Evolutionary conservation across 2,329 filamentous ascomycete species (phyloP).

Genomic region (Amauroascus verrucosus): DNA sequence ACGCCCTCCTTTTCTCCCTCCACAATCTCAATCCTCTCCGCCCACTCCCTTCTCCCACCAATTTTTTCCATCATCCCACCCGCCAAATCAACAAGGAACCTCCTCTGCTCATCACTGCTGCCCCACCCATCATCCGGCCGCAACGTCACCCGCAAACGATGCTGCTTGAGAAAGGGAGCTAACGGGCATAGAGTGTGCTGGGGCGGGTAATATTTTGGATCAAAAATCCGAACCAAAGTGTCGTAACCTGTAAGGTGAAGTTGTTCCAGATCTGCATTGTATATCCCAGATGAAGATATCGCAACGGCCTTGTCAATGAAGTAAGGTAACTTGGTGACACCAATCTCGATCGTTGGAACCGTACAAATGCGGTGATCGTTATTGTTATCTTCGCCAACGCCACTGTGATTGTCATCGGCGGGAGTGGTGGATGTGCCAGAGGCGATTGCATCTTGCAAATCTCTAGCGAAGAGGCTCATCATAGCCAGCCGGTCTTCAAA

Average conservation of each 20-base stretch:
- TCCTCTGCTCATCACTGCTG: conserved; percentile 29
- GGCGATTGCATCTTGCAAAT: conserved; percentile 23
- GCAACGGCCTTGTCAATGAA: conserved; percentile 40
- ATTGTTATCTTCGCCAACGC: background rate
- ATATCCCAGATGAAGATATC: conserved; percentile 31
- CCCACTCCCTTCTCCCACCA: conserved; percentile 36
- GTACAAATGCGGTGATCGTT: background rate
- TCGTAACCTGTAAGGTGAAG: conserved; percentile 42
- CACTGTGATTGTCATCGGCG: background rate
- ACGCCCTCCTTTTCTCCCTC: conserved; percentile 30
- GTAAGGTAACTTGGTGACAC: conserved; percentile 40
- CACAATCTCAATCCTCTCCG: conserved; percentile 33
- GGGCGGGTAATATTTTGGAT: conserved; percentile 41
- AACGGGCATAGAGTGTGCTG: conserved; percentile 35
- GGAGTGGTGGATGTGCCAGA: background rate
- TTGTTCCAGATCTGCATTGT: conserved; percentile 32
- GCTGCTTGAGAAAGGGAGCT: conserved; percentile 33
- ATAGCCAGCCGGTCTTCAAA: conserved; percentile 42
- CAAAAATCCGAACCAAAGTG: conserved; percentile 40
- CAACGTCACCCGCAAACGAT: conserved; percentile 37
- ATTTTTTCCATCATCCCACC: conserved; percentile 29
- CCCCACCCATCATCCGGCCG: conserved; percentile 35
- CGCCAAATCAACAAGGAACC: conserved; percentile 30
- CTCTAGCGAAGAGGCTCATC: conserved; percentile 40
- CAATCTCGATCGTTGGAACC: conserved; percentile 36